These are phyloP conservation scores for Petrea volubilis DNA, from an alignment of 257 asterid genomes.

Conservation along the genomic window DNA sequence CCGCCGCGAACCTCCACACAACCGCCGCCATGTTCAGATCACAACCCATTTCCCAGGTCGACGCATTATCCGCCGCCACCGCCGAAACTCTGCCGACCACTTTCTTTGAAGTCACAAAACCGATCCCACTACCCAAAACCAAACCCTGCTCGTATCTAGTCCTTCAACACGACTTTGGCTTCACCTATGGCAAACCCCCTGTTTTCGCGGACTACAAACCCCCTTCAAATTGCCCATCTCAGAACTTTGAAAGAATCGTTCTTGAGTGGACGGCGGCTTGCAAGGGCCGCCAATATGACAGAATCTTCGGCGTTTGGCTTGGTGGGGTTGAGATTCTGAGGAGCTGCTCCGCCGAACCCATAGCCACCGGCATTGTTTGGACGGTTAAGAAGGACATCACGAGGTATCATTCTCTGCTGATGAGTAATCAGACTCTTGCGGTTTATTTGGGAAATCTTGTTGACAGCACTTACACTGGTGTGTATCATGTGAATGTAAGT, in stretches of 20 bases:
- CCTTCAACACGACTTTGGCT: constrained; percentile 65
- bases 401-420: constrained; percentile 64
- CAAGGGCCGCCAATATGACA: constrained; percentile 76
- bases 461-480: constrained; percentile 69
- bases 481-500: constrained; percentile 62
- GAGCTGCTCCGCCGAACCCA: constrained; percentile 86
- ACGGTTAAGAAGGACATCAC: constrained; percentile 72
- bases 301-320: constrained; percentile 83
- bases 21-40: constrained; percentile 30
- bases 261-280: constrained; percentile 70
- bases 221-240: constrained; percentile 47
- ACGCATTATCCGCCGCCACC: constrained; percentile 16
- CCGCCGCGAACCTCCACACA: constrained; percentile 40
- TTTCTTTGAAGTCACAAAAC: constrained; percentile 70
- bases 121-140: constrained; percentile 52
- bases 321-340: constrained; percentile 83
- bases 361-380: constrained; percentile 62
- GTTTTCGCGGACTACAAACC: constrained; percentile 49
- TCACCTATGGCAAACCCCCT: constrained; percentile 61
- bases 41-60: constrained; percentile 23
- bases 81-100: constrained; percentile 31
- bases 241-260: constrained; percentile 46
- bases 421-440: constrained; percentile 52
- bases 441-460: constrained; percentile 66
- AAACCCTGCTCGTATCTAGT: constrained; percentile 53